Percentiles rank a stretch among this genome's conserved stretches.
phyloP scores from a whole-genome alignment of 306 rosid genomes.

The Rosa multiflora region DNA sequence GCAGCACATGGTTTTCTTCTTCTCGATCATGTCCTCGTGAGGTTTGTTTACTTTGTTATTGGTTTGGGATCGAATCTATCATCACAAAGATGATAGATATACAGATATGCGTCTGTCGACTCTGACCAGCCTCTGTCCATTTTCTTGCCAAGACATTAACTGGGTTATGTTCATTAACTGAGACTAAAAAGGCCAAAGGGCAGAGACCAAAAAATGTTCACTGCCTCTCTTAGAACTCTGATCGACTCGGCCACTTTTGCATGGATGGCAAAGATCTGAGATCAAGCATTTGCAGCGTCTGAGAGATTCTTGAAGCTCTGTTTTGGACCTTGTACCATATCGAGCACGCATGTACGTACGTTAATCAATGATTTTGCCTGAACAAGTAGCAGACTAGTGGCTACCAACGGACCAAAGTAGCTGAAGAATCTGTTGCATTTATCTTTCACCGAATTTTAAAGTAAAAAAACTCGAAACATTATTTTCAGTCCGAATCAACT shows the following conservation, averaged over 20 bases:
- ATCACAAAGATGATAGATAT: not conserved
- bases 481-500: too few relatives aligned
- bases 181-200: not conserved
- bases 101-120: not conserved
- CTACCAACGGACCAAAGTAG: not conserved
- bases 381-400: not conserved
- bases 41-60: not conserved
- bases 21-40: not conserved
- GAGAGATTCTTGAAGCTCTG: not conserved
- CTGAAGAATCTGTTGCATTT: not conserved
- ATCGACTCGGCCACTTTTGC: not conserved
- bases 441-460: too few relatives aligned
- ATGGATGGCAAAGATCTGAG: conserved; percentile 5
- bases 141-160: not conserved
- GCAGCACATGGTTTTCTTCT: conserved; percentile 12
- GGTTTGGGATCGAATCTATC: not conserved
- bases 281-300: not conserved
- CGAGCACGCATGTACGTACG: not conserved
- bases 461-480: too few relatives aligned
- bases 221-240: not conserved
- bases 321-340: not conserved
- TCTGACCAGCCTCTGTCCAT: not conserved
- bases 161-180: not conserved
- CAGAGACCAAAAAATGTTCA: not conserved
- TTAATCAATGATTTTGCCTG: not conserved